Evolutionary conservation across 345 rosid genomes (phyloP), one percentile per base, ranked within the genome.

Genomic region (Eutrema yunnanense): DNA sequence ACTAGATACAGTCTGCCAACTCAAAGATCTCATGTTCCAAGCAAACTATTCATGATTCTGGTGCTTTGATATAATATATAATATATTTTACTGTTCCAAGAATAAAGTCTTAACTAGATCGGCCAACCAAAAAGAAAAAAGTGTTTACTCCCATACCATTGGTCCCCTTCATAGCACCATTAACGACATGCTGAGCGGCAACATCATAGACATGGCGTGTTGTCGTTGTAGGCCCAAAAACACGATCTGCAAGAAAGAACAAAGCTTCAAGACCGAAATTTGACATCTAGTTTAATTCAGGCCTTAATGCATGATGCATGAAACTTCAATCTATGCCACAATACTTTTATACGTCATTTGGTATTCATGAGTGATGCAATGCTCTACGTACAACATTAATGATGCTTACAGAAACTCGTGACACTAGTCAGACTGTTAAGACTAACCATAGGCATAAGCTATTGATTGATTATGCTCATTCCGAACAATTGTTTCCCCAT

Each of bases 121-220:
- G 30, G 30, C 53, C 58, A 59, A 53, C 58, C 60, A 51, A 40
- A 32, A 34, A 13, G 0, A 47, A n/a, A 36, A 9, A 32, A 16
- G 19, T 40, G 13, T 50, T 12, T 29, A 43, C 47, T 48, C 52
- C 77, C 77, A 68, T 83, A 95, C 99, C 99, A 61, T 86, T 95
- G 76, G 88, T 44, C 67, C 97, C 99, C 65, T 90, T 93, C 99
- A 95, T 95, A 58, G 96, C 88, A 80, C 97, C 96, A 79, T 78
- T 78, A 68, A 91, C 86, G 72, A 91, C 93, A 83, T 95, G 96
- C 77, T 88, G 99, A 41, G 99, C 90, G 80, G 97, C 89, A 76
- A 95, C 84, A 84, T 95, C 99, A 79, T 92, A 90, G 51, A 95
- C 99, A 66, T 95, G 96, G 54, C 96, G 92, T 14, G 99, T 95